These are phyloP conservation scores for Lumnitzera littorea DNA, from an alignment of 345 rosid species.

Conservation along the genomic window DNA sequence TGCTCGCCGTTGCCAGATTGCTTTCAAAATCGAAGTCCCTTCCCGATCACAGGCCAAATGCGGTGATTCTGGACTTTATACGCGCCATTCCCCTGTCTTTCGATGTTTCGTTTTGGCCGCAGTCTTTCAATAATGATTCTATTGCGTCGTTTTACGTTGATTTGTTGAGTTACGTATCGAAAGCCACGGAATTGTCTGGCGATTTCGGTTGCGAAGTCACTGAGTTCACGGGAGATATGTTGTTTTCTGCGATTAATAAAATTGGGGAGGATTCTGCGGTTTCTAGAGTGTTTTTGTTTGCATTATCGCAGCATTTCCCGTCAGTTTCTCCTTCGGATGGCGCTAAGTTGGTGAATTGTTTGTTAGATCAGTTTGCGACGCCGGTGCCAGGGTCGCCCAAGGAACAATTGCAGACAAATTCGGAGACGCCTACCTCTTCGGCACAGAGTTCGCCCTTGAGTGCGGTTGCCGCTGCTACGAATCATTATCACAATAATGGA, in stretches of 20 bases:
- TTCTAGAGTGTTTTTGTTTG: constrained; percentile 57
- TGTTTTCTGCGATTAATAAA: constrained; percentile 32
- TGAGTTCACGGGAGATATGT: constrained; percentile 56
- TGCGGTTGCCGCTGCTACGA: constrained; percentile 10
- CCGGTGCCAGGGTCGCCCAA: constrained; percentile 29
- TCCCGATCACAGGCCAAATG: constrained; percentile 49
- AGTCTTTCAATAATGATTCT: constrained; percentile 43
- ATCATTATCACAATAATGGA: constrained; percentile 18
- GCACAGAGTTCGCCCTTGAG: constrained; percentile 59
- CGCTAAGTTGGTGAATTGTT: constrained; percentile 48
- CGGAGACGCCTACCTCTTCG: constrained; percentile 48
- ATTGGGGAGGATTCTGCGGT: constrained; percentile 35
- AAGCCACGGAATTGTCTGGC: constrained; percentile 37
- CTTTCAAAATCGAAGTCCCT: constrained; percentile 47
- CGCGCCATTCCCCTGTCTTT: constrained; percentile 69
- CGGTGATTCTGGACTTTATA: constrained; percentile 56
- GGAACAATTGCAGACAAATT: constrained; percentile 33
- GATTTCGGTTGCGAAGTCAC: constrained; percentile 70
- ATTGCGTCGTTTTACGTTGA: constrained; percentile 58
- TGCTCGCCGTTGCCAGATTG: constrained; percentile 70
- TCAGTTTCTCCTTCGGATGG: constrained; percentile 64
- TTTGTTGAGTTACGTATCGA: constrained; percentile 52
- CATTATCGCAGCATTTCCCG: constrained; percentile 62
- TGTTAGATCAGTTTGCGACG: constrained; percentile 54
- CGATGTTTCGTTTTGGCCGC: constrained; percentile 81